Base-by-base conservation (phyloP, 345 rosid genomes). In the Arabidopsis suecica region DNA sequence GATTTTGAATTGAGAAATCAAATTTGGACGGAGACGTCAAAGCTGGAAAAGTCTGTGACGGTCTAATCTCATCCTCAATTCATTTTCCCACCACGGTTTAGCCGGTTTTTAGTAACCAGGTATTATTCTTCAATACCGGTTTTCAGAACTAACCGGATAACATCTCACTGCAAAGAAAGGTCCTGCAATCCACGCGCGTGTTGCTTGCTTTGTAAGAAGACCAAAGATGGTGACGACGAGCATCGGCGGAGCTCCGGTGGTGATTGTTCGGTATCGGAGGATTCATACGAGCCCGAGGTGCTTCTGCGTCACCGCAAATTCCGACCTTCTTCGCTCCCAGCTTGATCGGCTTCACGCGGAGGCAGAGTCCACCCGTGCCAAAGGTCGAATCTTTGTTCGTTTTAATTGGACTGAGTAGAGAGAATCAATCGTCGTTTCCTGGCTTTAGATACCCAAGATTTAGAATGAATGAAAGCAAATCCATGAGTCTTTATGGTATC, bases 261-360 rank as follows among this genome's bases (percentile, higher is more conserved):
- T 61, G 8, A 38, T 74, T 65, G 16, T 67, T 54, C 78, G 77
- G 77, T 77, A 34, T 50, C 59, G 57, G 3, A 12, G 55, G 32
- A 20, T 7, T 13, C 42, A 25, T 5, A 14, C 0, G 74, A 65
- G 71, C 32, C 77, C 73, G 1, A 69, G 59, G 12, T 89, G 89
- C 75, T 84, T 72, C 20, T 80, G 85, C 47, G 71, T 82, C 65
- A 50, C 70, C 20, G 20, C 33, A 25, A 83, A 74, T 47, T 74
- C 91, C 1, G 90, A 85, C 23, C 88, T 80, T 69, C 90, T 89
- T 33, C 89, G 96, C 12, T 51, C 83, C 55, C 89, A 88, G 68
- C 91, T 93, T 57, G 92, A 91, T 79, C 88, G 74, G 56, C 96
- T 91, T 25, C 93, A 83, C 78, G 77, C 85, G 4, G 98, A 93